These are phyloP conservation scores for Emergomyces orientalis DNA, from an alignment of 2,329 filamentous ascomycete species.

Conservation along the genomic window DNA sequence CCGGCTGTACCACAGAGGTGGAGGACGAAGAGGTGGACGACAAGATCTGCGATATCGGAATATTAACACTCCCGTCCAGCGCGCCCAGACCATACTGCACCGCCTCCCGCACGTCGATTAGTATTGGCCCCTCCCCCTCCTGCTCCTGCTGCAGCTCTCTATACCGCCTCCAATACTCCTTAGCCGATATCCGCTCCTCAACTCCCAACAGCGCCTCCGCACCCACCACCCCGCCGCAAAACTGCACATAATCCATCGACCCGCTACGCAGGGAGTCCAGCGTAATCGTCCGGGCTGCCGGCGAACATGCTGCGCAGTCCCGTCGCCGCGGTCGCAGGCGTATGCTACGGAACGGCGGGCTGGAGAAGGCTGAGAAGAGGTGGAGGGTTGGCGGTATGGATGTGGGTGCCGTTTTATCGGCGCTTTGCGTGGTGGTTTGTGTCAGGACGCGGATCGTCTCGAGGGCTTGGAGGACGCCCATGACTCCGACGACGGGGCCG, in stretches of 20 bases:
- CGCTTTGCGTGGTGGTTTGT: too few relatives aligned
- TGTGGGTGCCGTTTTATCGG: background rate
- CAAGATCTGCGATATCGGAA: constrained; percentile 38
- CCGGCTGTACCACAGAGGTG: background rate
- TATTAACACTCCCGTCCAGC: constrained; percentile 62
- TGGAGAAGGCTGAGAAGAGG: constrained; percentile 37
- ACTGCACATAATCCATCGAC: constrained; percentile 71
- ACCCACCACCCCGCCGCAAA: constrained; percentile 57
- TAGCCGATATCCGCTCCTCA: constrained; percentile 58
- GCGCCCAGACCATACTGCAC: constrained; percentile 76
- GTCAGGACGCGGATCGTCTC: constrained; percentile 80
- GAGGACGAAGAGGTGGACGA: constrained; percentile 15
- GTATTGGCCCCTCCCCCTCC: constrained; percentile 38
- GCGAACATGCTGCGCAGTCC: constrained; percentile 69
- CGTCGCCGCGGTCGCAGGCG: constrained; percentile 59
- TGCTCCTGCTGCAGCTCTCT: background rate
- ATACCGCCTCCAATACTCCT: constrained; percentile 44
- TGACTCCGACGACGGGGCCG: constrained; percentile 82
- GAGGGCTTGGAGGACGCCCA: constrained; percentile 86
- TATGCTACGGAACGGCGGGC: constrained; percentile 58
- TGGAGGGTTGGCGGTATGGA: constrained; percentile 24
- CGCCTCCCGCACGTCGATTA: constrained; percentile 76
- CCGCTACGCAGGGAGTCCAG: constrained; percentile 53
- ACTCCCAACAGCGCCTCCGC: constrained; percentile 50
- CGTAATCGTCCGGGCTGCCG: constrained; percentile 48